Base-by-base conservation (phyloP, 805 yeast species). In the Kodamaea fukazawae region DNA sequence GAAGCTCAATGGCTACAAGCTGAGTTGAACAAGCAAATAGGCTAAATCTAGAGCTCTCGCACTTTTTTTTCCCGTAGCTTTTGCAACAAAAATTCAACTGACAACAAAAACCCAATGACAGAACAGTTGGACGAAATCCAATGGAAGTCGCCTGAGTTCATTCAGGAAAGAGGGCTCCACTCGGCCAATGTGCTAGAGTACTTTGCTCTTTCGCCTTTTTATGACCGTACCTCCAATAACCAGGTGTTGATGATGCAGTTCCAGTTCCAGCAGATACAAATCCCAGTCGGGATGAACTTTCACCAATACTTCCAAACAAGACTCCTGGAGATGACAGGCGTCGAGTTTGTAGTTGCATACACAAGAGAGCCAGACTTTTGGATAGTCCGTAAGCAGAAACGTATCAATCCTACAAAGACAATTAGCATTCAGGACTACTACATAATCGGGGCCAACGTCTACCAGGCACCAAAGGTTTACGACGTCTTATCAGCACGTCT, bases 91-190 rank as follows among this genome's bases (percentile, higher is more conserved):
- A 15, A 30, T 30, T 30, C 11, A 15, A 9, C 7, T 11, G 18
- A 20, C 23, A 20, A 20, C 23, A 20, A 20, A 20, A 20, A 20
- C 7, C 23, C 27, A 23, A 50, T 71, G 36, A 34, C 50, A 20
- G 65, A 61, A 36, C 70, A 71, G 22, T 68, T 90, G 18, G 97
- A 90, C 56, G 97, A 91, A 54, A 73, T 93, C 30, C 98, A 90
- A 60, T 93, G 99, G 99, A 79, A 90, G 49, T 83, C 93, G 3
- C 98, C 99, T 1, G 99, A 93, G 61, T 93, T 96, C 95, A 88
- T 93, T 47, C 96, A 89, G 57, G 77, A 82, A 38, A 81, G 81
- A 58, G 97, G 96, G 0, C 75, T 93, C 16, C 74, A 89, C 32
- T 85, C 95, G 0, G 95, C 82, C 38, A 93, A 90, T 56, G 96